Conservation (phyloP, 345 rosid species). For the Aegle marmelos region DNA sequence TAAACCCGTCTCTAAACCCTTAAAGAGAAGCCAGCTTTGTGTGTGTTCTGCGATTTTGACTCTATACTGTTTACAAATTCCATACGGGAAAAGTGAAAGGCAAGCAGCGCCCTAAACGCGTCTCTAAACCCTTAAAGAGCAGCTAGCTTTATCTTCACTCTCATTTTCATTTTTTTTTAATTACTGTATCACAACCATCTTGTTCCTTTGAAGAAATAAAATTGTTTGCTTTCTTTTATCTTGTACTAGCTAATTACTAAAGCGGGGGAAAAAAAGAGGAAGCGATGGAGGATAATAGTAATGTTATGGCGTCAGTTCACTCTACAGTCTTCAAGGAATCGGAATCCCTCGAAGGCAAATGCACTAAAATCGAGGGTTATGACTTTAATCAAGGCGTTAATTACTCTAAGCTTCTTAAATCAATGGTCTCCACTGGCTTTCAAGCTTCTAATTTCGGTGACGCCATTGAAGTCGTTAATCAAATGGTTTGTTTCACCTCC, state of each 20-base stretch:
- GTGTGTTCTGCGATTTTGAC: too few species aligned
- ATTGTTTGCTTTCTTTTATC: neutral
- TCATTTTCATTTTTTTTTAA: neutral
- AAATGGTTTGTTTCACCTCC: slow-evolving; percentile 56
- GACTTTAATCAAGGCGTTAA: slow-evolving; percentile 75
- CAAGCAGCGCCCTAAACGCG: too few species aligned
- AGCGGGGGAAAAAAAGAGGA: neutral
- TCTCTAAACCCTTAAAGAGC: too few species aligned
- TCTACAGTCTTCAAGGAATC: slow-evolving; percentile 76
- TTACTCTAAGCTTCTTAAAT: slow-evolving; percentile 56
- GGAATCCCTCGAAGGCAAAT: slow-evolving; percentile 63
- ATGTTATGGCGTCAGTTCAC: slow-evolving; percentile 48
- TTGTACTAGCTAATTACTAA: too few species aligned
- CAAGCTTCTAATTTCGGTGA: slow-evolving; percentile 97
- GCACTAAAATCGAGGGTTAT: slow-evolving; percentile 65
- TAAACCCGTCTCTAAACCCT: too few species aligned
- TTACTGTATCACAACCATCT: neutral
- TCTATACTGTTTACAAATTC: too few species aligned
- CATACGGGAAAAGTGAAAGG: too few species aligned
- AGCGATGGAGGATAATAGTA: slow-evolving; percentile 39
- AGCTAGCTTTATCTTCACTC: neutral
- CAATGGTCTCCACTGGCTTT: slow-evolving; percentile 83
- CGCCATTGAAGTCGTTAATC: slow-evolving; percentile 70
- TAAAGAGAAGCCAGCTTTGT: too few species aligned
- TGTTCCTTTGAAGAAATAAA: neutral